Conservation (phyloP, 768 basidiomycete species). For the Tylopilus felleus region DNA sequence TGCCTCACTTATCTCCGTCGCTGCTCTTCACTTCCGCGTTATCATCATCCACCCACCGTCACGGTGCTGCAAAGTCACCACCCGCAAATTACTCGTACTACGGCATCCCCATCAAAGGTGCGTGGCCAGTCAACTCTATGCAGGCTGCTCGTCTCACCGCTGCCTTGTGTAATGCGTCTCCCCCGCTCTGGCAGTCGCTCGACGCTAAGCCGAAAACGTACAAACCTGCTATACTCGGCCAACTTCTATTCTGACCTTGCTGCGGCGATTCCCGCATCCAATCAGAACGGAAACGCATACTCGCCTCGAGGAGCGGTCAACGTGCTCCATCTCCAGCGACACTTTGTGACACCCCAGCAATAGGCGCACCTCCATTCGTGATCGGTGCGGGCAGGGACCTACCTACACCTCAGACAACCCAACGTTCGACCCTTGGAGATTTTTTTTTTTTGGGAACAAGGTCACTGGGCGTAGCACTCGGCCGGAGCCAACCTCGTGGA, state of each 20-base stretch:
- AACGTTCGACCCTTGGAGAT: background rate
- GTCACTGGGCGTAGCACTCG: background rate
- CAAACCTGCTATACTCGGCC: background rate
- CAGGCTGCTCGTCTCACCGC: background rate
- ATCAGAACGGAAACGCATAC: background rate
- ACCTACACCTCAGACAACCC: background rate
- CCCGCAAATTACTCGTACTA: background rate
- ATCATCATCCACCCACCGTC: background rate
- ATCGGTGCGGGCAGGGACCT: constrained; percentile 10
- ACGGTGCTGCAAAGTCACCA: background rate
- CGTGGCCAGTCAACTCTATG: constrained; percentile 2
- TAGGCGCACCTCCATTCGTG: constrained; percentile 2
- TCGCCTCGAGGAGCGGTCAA: constrained; percentile 14
- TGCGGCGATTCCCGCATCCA: background rate
- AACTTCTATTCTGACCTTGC: background rate
- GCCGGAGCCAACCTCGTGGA: background rate
- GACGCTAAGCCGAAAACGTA: background rate
- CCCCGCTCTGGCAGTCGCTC: background rate
- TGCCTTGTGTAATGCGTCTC: background rate
- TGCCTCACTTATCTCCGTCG: constrained; percentile 23
- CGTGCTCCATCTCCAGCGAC: constrained; percentile 9
- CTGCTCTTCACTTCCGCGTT: constrained; percentile 17
- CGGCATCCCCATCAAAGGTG: constrained; percentile 8
- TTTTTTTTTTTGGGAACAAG: constrained; percentile 1
- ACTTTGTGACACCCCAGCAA: constrained; percentile 5